Evolutionary conservation across 2,329 filamentous ascomycete genomes (phyloP).

Genomic region (Scedosporium apiospermum): DNA sequence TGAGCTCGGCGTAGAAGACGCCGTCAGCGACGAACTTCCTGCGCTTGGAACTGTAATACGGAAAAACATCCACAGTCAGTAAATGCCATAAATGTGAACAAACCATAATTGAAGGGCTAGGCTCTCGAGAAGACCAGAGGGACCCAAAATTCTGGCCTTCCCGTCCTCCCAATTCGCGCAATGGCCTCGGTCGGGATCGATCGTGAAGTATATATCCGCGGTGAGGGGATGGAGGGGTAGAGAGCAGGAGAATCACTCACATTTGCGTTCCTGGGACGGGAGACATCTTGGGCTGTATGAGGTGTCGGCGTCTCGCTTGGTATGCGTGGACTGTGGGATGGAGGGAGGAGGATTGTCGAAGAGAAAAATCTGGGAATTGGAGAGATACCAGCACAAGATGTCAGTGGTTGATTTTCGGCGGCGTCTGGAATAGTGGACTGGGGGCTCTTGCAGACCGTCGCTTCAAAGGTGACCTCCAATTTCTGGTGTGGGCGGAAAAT

Average conservation of each 20-base stretch:
- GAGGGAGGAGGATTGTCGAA: not conserved
- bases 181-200: not conserved
- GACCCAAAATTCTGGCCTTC: not conserved
- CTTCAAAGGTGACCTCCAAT: not conserved
- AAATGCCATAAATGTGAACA: slow-evolving; percentile 3
- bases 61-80: slow-evolving; percentile 2
- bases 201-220: not conserved
- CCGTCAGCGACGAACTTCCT: slow-evolving; percentile 96
- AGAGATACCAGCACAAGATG: slow-evolving; percentile 7
- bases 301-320: slow-evolving; percentile 5
- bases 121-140: not conserved
- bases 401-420: slow-evolving; percentile 7
- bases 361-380: not conserved
- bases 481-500: slow-evolving; percentile 7
- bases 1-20: slow-evolving; percentile 99
- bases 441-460: not conserved
- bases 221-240: slow-evolving; percentile 4
- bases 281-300: slow-evolving; percentile 6
- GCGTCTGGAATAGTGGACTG: not conserved
- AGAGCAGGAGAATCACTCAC: slow-evolving; percentile 32
- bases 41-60: slow-evolving; percentile 63
- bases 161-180: not conserved
- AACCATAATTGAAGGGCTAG: slow-evolving; percentile 3
- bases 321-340: not conserved
- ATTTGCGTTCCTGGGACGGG: slow-evolving; percentile 51